These are phyloP conservation scores for Theileria annulata DNA, from an alignment of 169 alveolate species.

Conservation along the genomic window DNA sequence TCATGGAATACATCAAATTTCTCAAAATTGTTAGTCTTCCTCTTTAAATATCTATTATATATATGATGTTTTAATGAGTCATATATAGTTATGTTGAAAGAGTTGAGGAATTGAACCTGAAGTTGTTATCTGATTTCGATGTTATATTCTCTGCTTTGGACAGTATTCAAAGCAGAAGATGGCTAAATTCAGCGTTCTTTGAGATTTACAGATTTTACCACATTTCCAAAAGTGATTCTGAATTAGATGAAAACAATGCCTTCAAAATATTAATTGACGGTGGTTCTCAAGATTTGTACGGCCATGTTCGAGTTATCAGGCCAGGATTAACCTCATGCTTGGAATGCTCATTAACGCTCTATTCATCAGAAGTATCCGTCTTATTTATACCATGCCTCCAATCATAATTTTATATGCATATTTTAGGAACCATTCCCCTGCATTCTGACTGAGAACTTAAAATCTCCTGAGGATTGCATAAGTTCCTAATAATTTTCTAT, in stretches of 20 bases:
- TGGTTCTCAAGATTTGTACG: constrained; percentile 71
- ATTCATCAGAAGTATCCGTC: constrained; percentile 33
- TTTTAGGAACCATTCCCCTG: constrained; percentile 50
- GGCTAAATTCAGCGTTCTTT: constrained; percentile 43
- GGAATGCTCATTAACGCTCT: constrained; percentile 64
- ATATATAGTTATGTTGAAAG: constrained; percentile 13
- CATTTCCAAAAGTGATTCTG: background rate
- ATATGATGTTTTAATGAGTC: background rate
- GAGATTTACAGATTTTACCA: constrained; percentile 1
- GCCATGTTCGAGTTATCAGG: constrained; percentile 61
- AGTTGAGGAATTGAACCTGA: constrained; percentile 28
- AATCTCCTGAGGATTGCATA: constrained; percentile 69
- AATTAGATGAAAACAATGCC: background rate
- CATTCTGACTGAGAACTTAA: constrained; percentile 47
- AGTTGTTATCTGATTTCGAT: constrained; percentile 25
- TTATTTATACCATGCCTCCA: background rate
- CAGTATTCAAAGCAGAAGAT: constrained; percentile 36
- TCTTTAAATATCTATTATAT: background rate
- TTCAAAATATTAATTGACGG: constrained; percentile 65
- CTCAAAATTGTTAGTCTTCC: constrained; percentile 32
- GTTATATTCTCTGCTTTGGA: constrained; percentile 45
- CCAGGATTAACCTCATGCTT: constrained; percentile 40
- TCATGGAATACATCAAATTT: constrained; percentile 6
- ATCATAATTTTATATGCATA: background rate
- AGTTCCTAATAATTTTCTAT: background rate